Evolutionary conservation across 768 basidiomycete species (phyloP).

Genomic region (Symmetrospora coprosmae): DNA sequence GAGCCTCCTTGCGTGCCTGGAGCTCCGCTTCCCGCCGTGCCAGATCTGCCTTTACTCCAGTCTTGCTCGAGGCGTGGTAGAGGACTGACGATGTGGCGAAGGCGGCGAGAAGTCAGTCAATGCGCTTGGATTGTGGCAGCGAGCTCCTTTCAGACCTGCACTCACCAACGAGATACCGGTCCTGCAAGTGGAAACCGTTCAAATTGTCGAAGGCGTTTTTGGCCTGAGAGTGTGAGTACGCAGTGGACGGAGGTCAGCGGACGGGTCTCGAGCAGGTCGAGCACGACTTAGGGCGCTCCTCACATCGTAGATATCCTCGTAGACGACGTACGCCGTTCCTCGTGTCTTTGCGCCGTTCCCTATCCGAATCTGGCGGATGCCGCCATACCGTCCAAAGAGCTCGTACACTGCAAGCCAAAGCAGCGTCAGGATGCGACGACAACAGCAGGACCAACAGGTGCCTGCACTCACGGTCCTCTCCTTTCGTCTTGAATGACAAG

Average conservation of each 20-base stretch:
- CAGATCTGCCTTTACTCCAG: constrained; percentile 80
- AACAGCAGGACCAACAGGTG: background rate
- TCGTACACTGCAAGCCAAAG: constrained; percentile 76
- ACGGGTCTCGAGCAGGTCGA: too few relatives aligned
- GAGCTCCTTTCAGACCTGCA: too few relatives aligned
- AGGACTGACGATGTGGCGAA: constrained; percentile 45
- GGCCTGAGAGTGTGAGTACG: constrained; percentile 46
- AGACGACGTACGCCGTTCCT: constrained; percentile 92
- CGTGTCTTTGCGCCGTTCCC: constrained; percentile 83
- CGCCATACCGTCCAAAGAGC: constrained; percentile 91
- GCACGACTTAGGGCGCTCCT: too few relatives aligned
- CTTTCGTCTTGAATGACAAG: constrained; percentile 72
- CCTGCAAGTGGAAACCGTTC: constrained; percentile 95
- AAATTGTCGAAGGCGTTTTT: constrained; percentile 92
- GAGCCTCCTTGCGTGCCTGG: constrained; percentile 54
- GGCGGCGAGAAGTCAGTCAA: background rate
- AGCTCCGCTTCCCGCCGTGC: constrained; percentile 83
- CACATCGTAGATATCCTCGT: constrained; percentile 91
- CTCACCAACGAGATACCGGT: constrained; percentile 79
- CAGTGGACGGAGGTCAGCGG: background rate
- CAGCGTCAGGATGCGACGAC: constrained; percentile 34
- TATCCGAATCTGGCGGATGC: constrained; percentile 84
- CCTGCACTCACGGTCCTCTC: background rate
- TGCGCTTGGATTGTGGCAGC: background rate
- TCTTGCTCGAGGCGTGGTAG: constrained; percentile 95